Conservation (phyloP, 352 stramenopile species). For the Pythium chondricola region DNA sequence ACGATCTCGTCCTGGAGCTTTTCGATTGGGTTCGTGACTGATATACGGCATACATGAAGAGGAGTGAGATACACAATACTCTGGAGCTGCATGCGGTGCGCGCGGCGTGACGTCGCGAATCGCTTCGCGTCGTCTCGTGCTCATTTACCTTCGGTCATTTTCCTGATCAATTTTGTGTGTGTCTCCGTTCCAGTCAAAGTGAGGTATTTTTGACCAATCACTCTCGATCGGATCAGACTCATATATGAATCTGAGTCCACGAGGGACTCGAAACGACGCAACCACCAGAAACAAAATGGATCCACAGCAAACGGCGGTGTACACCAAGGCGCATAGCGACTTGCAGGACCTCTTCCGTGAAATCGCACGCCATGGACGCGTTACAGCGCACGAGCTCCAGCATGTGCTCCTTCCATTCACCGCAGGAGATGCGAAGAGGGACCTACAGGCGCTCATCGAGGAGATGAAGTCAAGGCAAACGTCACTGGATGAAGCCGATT, state of each 20-base stretch:
- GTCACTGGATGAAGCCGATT: conserved; percentile 53
- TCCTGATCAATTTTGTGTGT: neutral
- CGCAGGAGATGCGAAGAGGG: conserved; percentile 42
- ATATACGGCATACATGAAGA: neutral
- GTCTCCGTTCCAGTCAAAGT: conserved; percentile 17
- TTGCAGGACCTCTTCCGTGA: conserved; percentile 56
- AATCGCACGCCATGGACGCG: conserved; percentile 40
- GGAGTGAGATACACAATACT: neutral
- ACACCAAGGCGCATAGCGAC: conserved; percentile 40
- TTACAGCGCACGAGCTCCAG: conserved; percentile 38
- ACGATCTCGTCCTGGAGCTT: conserved; percentile 47
- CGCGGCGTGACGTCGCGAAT: too few relatives aligned
- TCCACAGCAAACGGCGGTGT: conserved; percentile 33
- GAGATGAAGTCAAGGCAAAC: conserved; percentile 36
- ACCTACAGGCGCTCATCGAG: conserved; percentile 46
- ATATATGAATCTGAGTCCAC: conserved; percentile 2
- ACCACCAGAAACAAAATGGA: conserved; percentile 36
- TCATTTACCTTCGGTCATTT: too few relatives aligned
- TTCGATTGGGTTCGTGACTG: conserved; percentile 37
- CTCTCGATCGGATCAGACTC: neutral
- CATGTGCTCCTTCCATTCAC: conserved; percentile 44
- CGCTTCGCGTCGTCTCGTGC: neutral
- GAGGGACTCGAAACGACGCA: neutral
- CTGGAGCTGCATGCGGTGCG: neutral
- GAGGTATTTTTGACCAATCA: conserved; percentile 30